Evolutionary conservation across 1,284 basidiomycete genomes (phyloP).

Genomic region (Cerrena zonata): DNA sequence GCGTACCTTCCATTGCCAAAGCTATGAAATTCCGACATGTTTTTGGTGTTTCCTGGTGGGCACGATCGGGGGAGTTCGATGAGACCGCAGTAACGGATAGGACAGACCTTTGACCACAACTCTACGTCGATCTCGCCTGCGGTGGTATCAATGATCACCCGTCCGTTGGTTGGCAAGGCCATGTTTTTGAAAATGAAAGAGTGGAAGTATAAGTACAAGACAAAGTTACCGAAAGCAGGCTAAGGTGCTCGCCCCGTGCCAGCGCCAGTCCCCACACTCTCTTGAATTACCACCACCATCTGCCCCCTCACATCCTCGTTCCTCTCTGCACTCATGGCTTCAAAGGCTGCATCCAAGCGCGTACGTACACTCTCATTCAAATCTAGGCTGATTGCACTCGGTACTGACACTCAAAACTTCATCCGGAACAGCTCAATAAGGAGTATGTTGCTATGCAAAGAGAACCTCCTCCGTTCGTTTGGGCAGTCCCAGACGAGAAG

Average conservation of each 20-base stretch:
- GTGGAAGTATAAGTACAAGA: neutral
- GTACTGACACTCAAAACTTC: slow-evolving; percentile 12
- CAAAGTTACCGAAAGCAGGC: neutral
- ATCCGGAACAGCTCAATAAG: slow-evolving; percentile 61
- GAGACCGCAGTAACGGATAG: neutral
- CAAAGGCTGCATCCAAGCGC: slow-evolving; percentile 78
- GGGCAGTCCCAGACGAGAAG: slow-evolving; percentile 92
- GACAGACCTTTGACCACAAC: slow-evolving; percentile 80
- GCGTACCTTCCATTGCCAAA: slow-evolving; percentile 82
- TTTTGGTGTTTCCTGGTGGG: slow-evolving; percentile 80
- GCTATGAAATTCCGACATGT: slow-evolving; percentile 90
- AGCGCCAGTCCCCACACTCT: neutral
- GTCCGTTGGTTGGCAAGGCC: slow-evolving; percentile 78
- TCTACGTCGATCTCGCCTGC: slow-evolving; percentile 91
- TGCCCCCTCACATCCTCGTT: neutral
- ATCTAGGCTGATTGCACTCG: slow-evolving; percentile 5
- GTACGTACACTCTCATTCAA: slow-evolving; percentile 37
- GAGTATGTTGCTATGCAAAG: slow-evolving; percentile 91
- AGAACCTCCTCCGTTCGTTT: slow-evolving; percentile 89
- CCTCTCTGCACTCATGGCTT: slow-evolving; percentile 50
- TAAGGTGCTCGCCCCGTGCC: neutral
- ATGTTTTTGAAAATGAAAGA: slow-evolving; percentile 30
- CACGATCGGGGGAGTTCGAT: no score
- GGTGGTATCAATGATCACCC: slow-evolving; percentile 85
- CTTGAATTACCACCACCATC: neutral